Evolutionary conservation across 2,329 filamentous ascomycete species (phyloP), one percentile per base, ranked within the genome.

Genomic region (Rhynchosporium agropyri): DNA sequence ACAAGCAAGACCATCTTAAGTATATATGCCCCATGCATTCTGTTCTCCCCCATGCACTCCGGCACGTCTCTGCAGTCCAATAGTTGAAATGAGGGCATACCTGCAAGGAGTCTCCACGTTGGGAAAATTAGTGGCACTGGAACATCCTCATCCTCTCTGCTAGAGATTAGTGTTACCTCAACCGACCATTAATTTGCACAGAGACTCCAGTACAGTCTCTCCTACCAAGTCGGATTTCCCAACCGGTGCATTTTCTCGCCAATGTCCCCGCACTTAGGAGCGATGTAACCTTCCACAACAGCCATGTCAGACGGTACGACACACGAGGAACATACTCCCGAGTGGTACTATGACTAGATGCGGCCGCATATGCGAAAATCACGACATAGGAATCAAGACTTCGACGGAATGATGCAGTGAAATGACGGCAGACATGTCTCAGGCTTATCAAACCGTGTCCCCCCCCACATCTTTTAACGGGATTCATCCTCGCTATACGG

Each of bases 361-460:
- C 50, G 50, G 50, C 50, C 50, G 50, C 50, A 26, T 28, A 10
- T n/a, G 12, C 28, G 7, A 20, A 26, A 15, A 36, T 20, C 20
- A 31, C 53, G 36, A 33, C 53, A 56, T 56, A 28, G 38, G 7
- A 38, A 26, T 5, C 38, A 45, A 20, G 53, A 36, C 38, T 43
- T 56, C 53, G 38, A 56, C 53, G 53, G 53, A 38, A 43, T 29
- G 26, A 45, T 33, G 53, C 38, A 29, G n/a, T 4, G 28, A 15
- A 8, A 56, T 56, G 53, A 45, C 53, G 38, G 20, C 20, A 20
- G 53, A 15, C 53, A 43, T 56, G 40, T 45, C 43, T 56, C 20
- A n/a, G 33, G 5, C 28, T 56, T 26, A 20, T 20, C 15, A 31
- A n/a, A 20, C 26, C 26, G 4, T 29, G 38, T 33, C 50, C 50